These are phyloP conservation scores for Crithidia fasciculata DNA, from an alignment of 208 protist genomes.

Conservation along the genomic window DNA sequence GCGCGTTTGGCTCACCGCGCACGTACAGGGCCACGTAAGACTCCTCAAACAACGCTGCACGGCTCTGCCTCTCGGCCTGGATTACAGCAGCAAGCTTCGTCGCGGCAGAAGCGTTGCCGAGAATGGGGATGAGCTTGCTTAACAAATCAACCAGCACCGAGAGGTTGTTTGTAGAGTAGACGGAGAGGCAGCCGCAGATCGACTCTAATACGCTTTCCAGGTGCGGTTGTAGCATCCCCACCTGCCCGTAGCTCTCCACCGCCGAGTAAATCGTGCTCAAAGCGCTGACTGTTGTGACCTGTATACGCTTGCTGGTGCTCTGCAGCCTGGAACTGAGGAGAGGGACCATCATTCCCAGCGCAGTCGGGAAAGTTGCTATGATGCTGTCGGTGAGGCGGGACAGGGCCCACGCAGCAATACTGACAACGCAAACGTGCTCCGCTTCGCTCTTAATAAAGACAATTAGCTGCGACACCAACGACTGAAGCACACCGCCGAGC, in stretches of 20 bases:
- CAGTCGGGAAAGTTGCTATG: conserved; percentile 25
- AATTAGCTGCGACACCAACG: conserved; percentile 55
- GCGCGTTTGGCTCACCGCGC: conserved; percentile 52
- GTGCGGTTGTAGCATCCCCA: conserved; percentile 24
- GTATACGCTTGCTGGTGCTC: conserved; percentile 83
- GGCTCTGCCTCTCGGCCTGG: conserved; percentile 43
- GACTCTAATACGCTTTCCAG: conserved; percentile 42
- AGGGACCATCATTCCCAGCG: conserved; percentile 43
- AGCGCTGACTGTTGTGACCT: conserved; percentile 69
- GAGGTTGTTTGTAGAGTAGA: conserved; percentile 81
- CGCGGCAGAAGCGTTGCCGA: conserved; percentile 24
- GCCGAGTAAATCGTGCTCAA: conserved; percentile 52
- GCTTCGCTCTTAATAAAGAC: conserved; percentile 42
- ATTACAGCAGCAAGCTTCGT: conserved; percentile 42
- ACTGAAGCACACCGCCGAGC: conserved; percentile 42
- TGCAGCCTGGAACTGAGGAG: conserved; percentile 59
- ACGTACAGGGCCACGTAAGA: conserved; percentile 71
- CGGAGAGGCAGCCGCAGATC: conserved; percentile 58
- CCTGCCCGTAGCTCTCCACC: conserved; percentile 44
- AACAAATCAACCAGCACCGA: conserved; percentile 71
- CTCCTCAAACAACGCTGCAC: conserved; percentile 64
- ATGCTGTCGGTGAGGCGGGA: conserved; percentile 67
- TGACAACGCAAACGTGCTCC: conserved; percentile 85
- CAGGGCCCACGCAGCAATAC: conserved; percentile 86
- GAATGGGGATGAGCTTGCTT: conserved; percentile 31